These are phyloP conservation scores for Debaryomyces nepalensis DNA, from an alignment of 1,139 yeast genomes.

Conservation along the genomic window DNA sequence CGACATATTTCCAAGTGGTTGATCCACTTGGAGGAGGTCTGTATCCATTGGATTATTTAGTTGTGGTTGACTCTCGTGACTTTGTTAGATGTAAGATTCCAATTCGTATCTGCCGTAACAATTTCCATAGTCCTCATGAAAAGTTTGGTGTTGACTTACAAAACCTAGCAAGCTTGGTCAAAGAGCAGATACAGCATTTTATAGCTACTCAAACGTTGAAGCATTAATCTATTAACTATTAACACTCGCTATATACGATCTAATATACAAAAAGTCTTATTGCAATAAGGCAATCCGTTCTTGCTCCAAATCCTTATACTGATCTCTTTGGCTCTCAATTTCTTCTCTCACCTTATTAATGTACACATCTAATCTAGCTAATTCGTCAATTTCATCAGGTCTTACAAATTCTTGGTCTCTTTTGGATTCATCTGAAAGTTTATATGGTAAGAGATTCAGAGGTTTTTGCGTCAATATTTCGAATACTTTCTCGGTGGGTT, in stretches of 20 bases:
- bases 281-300: conserved; percentile 48
- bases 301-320: conserved; percentile 57
- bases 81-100: conserved; percentile 31
- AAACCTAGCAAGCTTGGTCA: conserved; percentile 26
- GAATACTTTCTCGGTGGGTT: conserved; percentile 90
- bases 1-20: conserved; percentile 33
- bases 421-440: conserved; percentile 48
- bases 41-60: conserved; percentile 49
- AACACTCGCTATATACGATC: conserved; percentile 2
- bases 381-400: conserved; percentile 72
- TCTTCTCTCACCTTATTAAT: conserved; percentile 63
- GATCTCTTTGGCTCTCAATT: conserved; percentile 54
- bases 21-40: conserved; percentile 58
- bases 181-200: conserved; percentile 26
- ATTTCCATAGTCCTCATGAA: conserved; percentile 20
- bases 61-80: conserved; percentile 35
- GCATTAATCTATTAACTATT: not conserved
- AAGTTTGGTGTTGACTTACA: conserved; percentile 27
- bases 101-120: conserved; percentile 20
- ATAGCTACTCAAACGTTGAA: conserved; percentile 5
- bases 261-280: conserved; percentile 18
- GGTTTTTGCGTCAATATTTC: conserved; percentile 77
- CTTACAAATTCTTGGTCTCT: conserved; percentile 49
- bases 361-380: conserved; percentile 72
- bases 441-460: conserved; percentile 71